Conservation (phyloP, 495 filamentous ascomycete species). For the Tuber borchii region DNA sequence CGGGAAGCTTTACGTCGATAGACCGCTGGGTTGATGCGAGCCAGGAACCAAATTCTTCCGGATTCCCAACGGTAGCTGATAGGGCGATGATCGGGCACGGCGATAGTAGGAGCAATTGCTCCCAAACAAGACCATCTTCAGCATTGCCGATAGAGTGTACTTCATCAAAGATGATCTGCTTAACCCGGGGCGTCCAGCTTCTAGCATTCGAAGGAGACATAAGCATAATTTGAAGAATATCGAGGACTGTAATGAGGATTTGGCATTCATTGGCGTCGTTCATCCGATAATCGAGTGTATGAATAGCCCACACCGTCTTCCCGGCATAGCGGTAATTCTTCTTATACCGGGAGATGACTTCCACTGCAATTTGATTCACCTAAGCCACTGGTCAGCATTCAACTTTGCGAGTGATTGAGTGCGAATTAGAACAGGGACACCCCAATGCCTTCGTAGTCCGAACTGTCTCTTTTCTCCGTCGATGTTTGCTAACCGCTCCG, state of each 20-base stretch:
- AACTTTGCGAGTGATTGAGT: slow-evolving; percentile 16
- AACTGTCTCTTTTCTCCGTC: too few relatives aligned
- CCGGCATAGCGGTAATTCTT: slow-evolving; percentile 53
- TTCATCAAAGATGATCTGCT: slow-evolving; percentile 75
- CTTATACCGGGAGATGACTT: slow-evolving; percentile 60
- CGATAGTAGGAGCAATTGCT: slow-evolving; percentile 66
- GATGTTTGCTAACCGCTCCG: too few relatives aligned
- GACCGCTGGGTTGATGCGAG: slow-evolving; percentile 52
- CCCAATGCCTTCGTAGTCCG: slow-evolving; percentile 71
- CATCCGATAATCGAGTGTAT: slow-evolving; percentile 66
- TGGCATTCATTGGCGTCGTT: slow-evolving; percentile 67
- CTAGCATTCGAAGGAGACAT: slow-evolving; percentile 59
- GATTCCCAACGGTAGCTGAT: slow-evolving; percentile 73
- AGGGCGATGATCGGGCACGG: slow-evolving; percentile 74
- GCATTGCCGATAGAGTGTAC: slow-evolving; percentile 72
- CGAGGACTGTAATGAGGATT: slow-evolving; percentile 70
- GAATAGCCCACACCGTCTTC: slow-evolving; percentile 70
- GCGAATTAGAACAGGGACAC: slow-evolving; percentile 11
- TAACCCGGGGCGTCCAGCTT: slow-evolving; percentile 59
- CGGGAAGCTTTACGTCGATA: slow-evolving; percentile 53
- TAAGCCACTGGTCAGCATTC: slow-evolving; percentile 2
- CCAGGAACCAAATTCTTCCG: slow-evolving; percentile 62
- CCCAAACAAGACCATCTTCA: slow-evolving; percentile 72
- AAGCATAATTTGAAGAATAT: slow-evolving; percentile 73
- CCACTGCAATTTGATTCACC: slow-evolving; percentile 73